These are phyloP conservation scores for Yarrowia galli DNA, from an alignment of 1,139 yeast species.

Conservation along the genomic window DNA sequence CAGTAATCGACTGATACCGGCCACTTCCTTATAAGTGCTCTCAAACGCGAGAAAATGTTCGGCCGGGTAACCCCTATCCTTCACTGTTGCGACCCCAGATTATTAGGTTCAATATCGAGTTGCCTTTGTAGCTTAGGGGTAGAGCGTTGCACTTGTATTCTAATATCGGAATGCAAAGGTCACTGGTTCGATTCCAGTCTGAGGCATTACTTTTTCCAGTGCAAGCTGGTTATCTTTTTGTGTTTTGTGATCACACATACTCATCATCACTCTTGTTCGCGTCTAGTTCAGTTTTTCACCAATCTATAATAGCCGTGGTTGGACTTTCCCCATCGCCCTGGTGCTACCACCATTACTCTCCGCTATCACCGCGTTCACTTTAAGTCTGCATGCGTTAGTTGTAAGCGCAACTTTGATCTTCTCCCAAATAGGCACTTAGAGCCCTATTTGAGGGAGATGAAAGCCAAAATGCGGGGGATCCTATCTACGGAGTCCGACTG, in stretches of 20 bases:
- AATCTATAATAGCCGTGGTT: background rate
- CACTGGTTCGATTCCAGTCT: conserved; percentile 38
- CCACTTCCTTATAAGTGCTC: background rate
- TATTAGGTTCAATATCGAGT: background rate
- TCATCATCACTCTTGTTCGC: background rate
- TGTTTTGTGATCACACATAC: too few relatives aligned
- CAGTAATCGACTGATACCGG: too few relatives aligned
- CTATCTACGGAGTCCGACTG: background rate
- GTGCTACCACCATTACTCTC: background rate
- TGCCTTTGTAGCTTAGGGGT: conserved; percentile 37
- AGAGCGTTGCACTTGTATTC: conserved; percentile 37
- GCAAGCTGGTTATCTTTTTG: background rate
- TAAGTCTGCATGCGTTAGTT: conserved; percentile 16
- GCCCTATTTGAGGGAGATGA: conserved; percentile 16
- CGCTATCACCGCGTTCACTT: conserved; percentile 17
- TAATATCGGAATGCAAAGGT: conserved; percentile 34
- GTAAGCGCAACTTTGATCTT: conserved; percentile 23
- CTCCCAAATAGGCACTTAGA: conserved; percentile 26
- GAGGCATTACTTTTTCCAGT: conserved; percentile 6
- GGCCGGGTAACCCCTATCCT: conserved; percentile 7
- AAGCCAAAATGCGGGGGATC: conserved; percentile 4
- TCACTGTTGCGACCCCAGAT: conserved; percentile 7
- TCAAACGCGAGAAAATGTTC: background rate
- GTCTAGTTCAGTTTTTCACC: background rate
- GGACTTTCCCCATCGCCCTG: background rate